Base-by-base conservation (phyloP, 805 yeast species). In the Ogataea populi-albae region DNA sequence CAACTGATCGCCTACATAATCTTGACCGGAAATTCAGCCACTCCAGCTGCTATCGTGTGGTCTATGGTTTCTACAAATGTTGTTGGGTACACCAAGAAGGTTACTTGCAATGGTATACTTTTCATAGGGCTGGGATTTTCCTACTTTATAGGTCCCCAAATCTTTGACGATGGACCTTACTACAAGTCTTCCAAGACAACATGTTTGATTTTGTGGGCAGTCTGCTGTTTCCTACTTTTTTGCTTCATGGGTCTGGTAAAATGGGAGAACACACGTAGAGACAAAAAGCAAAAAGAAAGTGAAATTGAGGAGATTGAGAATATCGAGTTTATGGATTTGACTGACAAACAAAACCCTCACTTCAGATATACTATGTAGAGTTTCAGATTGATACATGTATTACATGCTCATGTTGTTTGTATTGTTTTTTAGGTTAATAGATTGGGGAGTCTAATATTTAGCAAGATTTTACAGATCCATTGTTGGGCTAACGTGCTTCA, bases 341-440 rank as follows among this genome's bases (percentile, higher is more conserved):
- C 79, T 4, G 78, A 73, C 47, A 59, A 54, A 34, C 70, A 73
- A 49, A 75, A 74, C 53, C 71, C 72, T 3, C 55, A 59, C 29
- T 75, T 75, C 47, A 60, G 79, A 42, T 75, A 74, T 48, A 52
- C 61, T 3, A 47, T 46, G 31, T 58, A 38, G 11, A 21, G 23
- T n/a, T n/a, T n/a, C n/a, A n/a, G n/a, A n/a, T n/a, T n/a, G n/a
- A n/a, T n/a, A n/a, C n/a, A n/a, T n/a, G n/a, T n/a, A n/a, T n/a
- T n/a, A n/a, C n/a, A n/a, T n/a, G n/a, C n/a, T n/a, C n/a, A n/a
- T n/a, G n/a, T n/a, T n/a, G n/a, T n/a, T n/a, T n/a, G n/a, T n/a
- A n/a, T n/a, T n/a, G n/a, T n/a, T n/a, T n/a, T n/a, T n/a, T n/a
- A n/a, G n/a, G n/a, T n/a, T n/a, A n/a, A n/a, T n/a, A n/a, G n/a